Evolutionary conservation across 1,139 yeast genomes (phyloP), one percentile per base, ranked within the genome.

Genomic region (Scheffersomyces parashehatae): DNA sequence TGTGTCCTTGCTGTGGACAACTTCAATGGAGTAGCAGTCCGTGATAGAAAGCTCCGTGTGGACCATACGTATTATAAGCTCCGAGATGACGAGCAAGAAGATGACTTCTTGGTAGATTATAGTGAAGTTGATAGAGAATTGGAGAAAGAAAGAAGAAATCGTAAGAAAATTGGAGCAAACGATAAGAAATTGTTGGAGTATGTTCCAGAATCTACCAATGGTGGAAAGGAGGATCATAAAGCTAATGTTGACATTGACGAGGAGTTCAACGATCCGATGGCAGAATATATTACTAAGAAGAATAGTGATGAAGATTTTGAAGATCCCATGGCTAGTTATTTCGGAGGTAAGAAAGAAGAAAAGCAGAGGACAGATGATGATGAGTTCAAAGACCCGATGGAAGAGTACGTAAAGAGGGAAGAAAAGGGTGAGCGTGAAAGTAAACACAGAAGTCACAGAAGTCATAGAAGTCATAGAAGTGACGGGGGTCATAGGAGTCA

Each of bases 1-100:
- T 83, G 96, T 31, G 78, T 88, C 0, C 67, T 93, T 39, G 97
- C 98, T 0, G 84, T 93, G 3, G 99, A 93, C 65, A 93, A 93
- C 59, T 70, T 91, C 50, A 87, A 88, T 59, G 96, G 97, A 1
- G 69, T 81, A 3, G 75, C 71, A 42, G 58, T 90, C 0, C 74
- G 79, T 43, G 93, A 85, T 15, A 68, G 82, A 43, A 55, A 59
- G 8, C 55, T 90, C 9, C 70, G 79, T 45, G 95, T 90, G 3
- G 96, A 90, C 58, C 97, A 90, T 68, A 80, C 86, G 11, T 75
- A 81, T 52, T 89, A 79, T 59, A 74, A 75, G 48, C 75, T 83
- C 33, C 75, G 77, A 46, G 79, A 73, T 10, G 80, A 73, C 6
- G 81, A 79, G 41, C 75, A 68, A 28, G 81, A 76, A 48, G 79